A percentile compares a stretch with the other conserved stretches of the same genome.
phyloP scores from a whole-genome alignment of 2,329 filamentous ascomycete genomes.

The Diaporthe longicolla region DNA sequence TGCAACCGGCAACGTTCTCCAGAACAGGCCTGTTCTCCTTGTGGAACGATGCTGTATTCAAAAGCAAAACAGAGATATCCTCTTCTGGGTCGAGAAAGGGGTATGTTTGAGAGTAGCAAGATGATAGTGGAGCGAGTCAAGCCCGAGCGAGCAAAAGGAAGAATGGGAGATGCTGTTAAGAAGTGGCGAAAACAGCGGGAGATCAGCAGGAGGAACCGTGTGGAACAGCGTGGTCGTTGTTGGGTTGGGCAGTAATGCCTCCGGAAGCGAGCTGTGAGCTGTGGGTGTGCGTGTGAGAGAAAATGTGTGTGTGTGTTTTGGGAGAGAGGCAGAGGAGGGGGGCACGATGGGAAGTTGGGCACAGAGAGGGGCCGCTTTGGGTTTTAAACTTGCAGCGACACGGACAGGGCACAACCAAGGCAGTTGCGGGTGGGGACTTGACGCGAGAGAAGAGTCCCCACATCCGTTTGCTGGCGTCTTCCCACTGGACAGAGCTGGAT shows the following conservation, averaged over 20 bases:
- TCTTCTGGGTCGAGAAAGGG: constrained; percentile 23
- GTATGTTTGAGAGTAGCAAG: constrained; percentile 32
- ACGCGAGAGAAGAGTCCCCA: constrained; percentile 29
- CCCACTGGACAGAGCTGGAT: constrained; percentile 38
- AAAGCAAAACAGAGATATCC: constrained; percentile 35
- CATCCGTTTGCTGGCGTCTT: constrained; percentile 37
- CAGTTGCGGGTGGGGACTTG: constrained; percentile 15
- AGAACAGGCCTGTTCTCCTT: constrained; percentile 43
- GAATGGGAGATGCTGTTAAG: constrained; percentile 35
- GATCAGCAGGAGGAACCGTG: constrained; percentile 42
- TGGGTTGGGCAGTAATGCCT: constrained; percentile 42
- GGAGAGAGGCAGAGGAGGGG: constrained; percentile 27
- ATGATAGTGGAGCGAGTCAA: constrained; percentile 39
- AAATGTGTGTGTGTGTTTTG: constrained; percentile 14
- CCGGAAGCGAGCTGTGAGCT: constrained; percentile 30
- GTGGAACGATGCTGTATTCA: constrained; percentile 28
- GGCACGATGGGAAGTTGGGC: constrained; percentile 39
- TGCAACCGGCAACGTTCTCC: constrained; percentile 33
- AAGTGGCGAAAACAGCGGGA: constrained; percentile 42
- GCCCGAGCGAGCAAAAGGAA: constrained; percentile 25
- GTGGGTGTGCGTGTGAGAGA: constrained; percentile 1
- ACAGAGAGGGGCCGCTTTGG: constrained; percentile 42
- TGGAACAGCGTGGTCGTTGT: constrained; percentile 33
- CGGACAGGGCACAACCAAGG: constrained; percentile 36
- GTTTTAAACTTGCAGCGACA: constrained; percentile 43